These are phyloP conservation scores for Gentiana dahurica DNA, from an alignment of 257 asterid species.

Conservation along the genomic window DNA sequence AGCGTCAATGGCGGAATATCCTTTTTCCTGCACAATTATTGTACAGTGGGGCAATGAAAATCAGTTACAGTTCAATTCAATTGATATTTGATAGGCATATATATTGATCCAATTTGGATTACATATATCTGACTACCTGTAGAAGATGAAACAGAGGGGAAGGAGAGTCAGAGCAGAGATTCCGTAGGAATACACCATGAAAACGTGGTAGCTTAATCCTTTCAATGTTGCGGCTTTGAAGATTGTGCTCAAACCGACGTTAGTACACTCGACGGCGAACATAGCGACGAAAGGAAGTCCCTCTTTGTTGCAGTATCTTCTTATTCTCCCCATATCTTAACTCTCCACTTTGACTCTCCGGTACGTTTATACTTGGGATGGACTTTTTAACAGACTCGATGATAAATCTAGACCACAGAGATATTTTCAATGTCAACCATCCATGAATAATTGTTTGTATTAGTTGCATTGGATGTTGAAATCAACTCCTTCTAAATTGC, in stretches of 20 bases:
- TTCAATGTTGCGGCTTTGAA: conserved; percentile 8
- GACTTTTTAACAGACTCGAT: too few relatives aligned
- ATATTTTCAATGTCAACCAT: too few relatives aligned
- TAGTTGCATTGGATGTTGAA: too few relatives aligned
- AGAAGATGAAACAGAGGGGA: conserved; percentile 6
- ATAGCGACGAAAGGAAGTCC: conserved; percentile 12
- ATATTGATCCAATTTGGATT: too few relatives aligned
- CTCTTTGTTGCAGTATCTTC: neutral
- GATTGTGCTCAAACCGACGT: conserved; percentile 8
- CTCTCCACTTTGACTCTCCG: neutral
- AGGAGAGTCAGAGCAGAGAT: conserved; percentile 8
- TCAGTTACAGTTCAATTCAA: neutral
- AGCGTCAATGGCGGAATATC: conserved; percentile 7
- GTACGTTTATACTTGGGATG: too few relatives aligned
- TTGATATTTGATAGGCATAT: neutral
- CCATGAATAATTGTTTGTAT: too few relatives aligned
- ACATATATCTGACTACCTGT: neutral
- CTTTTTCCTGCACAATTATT: neutral
- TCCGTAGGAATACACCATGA: conserved; percentile 6
- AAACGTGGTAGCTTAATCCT: conserved; percentile 12
- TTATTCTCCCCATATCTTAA: conserved; percentile 1
- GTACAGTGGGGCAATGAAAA: too few relatives aligned
- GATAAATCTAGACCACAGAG: too few relatives aligned
- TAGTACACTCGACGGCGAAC: conserved; percentile 8
- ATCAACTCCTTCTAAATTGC: too few relatives aligned